These are phyloP conservation scores for Edaphochlamys debaryana DNA, from an alignment of 139 green algal species.

Conservation along the genomic window DNA sequence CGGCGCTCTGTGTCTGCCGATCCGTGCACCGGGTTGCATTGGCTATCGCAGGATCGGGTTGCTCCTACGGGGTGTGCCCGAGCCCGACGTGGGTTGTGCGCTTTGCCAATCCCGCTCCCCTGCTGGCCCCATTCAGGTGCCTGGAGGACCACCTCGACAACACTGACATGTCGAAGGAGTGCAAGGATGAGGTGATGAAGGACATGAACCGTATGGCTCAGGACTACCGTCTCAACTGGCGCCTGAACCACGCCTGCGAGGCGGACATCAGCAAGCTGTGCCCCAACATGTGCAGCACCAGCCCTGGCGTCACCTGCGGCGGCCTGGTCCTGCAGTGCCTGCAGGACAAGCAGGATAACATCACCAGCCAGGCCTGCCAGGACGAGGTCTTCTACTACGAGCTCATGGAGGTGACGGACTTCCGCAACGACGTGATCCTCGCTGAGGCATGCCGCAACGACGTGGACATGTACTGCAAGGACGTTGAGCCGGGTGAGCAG, in stretches of 20 bases:
- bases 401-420: constrained; percentile 85
- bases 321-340: constrained; percentile 89
- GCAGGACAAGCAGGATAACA: constrained; percentile 83
- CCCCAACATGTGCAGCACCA: constrained; percentile 65
- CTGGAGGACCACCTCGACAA: constrained; percentile 59
- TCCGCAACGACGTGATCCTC: constrained; percentile 74
- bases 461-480: constrained; percentile 79
- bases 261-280: constrained; percentile 82
- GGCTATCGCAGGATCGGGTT: no score
- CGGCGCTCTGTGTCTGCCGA: no score
- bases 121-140: constrained; percentile 60
- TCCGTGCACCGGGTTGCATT: no score
- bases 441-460: constrained; percentile 79
- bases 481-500: constrained; percentile 64
- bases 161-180: constrained; percentile 77
- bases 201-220: constrained; percentile 73
- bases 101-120: no score
- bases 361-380: constrained; percentile 77
- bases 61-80: no score
- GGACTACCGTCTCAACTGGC: constrained; percentile 92
- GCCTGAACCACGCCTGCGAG: constrained; percentile 82
- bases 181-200: constrained; percentile 78
- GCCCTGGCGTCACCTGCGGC: constrained; percentile 65
- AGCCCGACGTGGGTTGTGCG: no score
- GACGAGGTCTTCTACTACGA: constrained; percentile 90